Conservation (phyloP, 2,329 filamentous ascomycete genomes). For the Tolypocladium tropicale region DNA sequence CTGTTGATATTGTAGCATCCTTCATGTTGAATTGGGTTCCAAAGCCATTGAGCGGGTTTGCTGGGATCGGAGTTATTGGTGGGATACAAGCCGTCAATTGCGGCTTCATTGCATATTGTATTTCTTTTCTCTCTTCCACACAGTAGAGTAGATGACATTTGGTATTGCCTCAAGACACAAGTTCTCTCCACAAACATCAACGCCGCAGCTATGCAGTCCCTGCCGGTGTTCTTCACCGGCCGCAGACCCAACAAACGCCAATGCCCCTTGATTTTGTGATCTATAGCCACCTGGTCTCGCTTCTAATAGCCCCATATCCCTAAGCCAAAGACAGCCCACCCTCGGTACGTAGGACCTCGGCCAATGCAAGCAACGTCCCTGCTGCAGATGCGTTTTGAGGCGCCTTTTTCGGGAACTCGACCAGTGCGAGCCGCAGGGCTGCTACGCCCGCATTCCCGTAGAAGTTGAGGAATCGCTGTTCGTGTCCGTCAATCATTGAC, state of each 20-base stretch:
- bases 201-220: slow-evolving; percentile 4
- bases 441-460: slow-evolving; percentile 71
- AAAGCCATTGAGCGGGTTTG: background rate
- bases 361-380: slow-evolving; percentile 41
- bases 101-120: background rate
- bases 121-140: background rate
- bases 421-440: slow-evolving; percentile 56
- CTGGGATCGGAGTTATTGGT: background rate
- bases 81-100: background rate
- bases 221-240: background rate
- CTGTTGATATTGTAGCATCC: slow-evolving; percentile 48
- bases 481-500: slow-evolving; percentile 61
- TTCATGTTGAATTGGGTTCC: background rate
- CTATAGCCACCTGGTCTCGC: background rate
- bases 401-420: slow-evolving; percentile 59
- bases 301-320: background rate
- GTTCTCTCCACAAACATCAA: background rate
- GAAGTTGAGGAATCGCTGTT: slow-evolving; percentile 66
- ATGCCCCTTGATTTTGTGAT: background rate
- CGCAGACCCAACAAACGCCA: slow-evolving; percentile 2
- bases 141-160: slow-evolving; percentile 2
- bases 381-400: slow-evolving; percentile 37
- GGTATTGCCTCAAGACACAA: slow-evolving; percentile 1
- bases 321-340: slow-evolving; percentile 36
- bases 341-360: slow-evolving; percentile 39